Evolutionary conservation across 257 asterid genomes (phyloP), one percentile per base, ranked within the genome.

Genomic region (Nicotiana tomentosiformis): DNA sequence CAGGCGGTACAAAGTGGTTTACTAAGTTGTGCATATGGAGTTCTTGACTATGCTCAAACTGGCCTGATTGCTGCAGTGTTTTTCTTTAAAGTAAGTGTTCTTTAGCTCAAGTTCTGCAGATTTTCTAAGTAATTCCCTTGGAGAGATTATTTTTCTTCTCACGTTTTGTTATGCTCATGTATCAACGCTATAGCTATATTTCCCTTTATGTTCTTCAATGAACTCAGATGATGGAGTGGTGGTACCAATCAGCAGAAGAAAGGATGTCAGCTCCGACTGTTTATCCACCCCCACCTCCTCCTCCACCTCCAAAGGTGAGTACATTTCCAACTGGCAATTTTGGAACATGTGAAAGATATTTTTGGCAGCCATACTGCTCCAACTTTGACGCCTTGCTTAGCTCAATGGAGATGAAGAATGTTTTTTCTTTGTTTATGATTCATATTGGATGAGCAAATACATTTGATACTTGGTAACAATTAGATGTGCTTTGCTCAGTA

Each of bases 211-310:
- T 82, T 72, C 51, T 37, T 30, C 72, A 77, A 83, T 76, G 58
- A 70, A 43, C 82, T 53, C 86, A 96, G 99, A 96, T 96, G 99
- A 96, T 94, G 99, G 99, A 96, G 83, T 96, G 98, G 99, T 96
- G 99, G 99, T 96, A 96, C 89, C 99, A 96, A 88, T 94, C 98
- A 29, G 99, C 98, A 1, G 99, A 96, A 86, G 98, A 96, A 87
- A 91, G 98, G 87, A 96, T 96, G 97, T 96, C 97, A 35, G 99
- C 99, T 79, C 98, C 99, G 17, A 92, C 98, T 35, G 94, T 94
- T 66, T 96, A 96, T 87, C 99, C 98, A 57, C 97, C 99, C 11
- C 99, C 99, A 10, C 99, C 98, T 1, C 99, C 98, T 3, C 98
- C 99, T 70, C 97, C 97, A 49, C 91, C 93, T 61, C 98, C 99